These are phyloP conservation scores for Microbotryomycetes sp. DNA, from an alignment of 1,284 basidiomycete species.

Conservation along the genomic window DNA sequence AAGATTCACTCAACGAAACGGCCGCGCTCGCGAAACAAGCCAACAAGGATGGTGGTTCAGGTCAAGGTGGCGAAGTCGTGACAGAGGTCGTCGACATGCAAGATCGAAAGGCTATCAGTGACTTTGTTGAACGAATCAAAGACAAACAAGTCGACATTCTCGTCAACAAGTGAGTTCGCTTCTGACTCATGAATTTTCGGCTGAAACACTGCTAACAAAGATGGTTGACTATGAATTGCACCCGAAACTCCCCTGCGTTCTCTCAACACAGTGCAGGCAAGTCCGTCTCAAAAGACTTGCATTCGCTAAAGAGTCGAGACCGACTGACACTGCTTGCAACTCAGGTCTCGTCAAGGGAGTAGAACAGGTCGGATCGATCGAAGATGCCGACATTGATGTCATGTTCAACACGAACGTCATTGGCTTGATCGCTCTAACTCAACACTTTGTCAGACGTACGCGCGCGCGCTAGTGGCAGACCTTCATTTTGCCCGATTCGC, in stretches of 20 bases:
- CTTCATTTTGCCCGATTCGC: background rate
- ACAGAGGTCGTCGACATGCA: conserved; percentile 65
- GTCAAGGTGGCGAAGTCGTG: conserved; percentile 62
- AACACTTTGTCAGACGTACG: conserved; percentile 57
- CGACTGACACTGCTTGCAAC: conserved; percentile 17
- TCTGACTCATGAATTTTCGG: too few relatives aligned
- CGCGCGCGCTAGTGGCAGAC: background rate
- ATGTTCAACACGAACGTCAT: conserved; percentile 94
- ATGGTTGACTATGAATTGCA: too few relatives aligned
- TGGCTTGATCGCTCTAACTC: conserved; percentile 61
- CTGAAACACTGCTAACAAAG: too few relatives aligned
- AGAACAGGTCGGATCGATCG: conserved; percentile 73
- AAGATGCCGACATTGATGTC: conserved; percentile 54
- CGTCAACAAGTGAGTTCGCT: conserved; percentile 57
- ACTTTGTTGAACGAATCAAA: conserved; percentile 62
- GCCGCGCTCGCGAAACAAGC: conserved; percentile 54
- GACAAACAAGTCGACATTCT: conserved; percentile 57
- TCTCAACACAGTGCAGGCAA: too few relatives aligned
- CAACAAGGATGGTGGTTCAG: conserved; percentile 63
- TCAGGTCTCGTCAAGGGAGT: conserved; percentile 69
- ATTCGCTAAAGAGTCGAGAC: background rate
- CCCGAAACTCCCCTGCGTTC: too few relatives aligned
- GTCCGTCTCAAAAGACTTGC: too few relatives aligned
- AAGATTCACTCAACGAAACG: conserved; percentile 36
- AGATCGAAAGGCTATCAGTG: conserved; percentile 60